Evolutionary conservation across 1,284 basidiomycete species (phyloP).

Genomic region (Coniferiporia sulphurascens): DNA sequence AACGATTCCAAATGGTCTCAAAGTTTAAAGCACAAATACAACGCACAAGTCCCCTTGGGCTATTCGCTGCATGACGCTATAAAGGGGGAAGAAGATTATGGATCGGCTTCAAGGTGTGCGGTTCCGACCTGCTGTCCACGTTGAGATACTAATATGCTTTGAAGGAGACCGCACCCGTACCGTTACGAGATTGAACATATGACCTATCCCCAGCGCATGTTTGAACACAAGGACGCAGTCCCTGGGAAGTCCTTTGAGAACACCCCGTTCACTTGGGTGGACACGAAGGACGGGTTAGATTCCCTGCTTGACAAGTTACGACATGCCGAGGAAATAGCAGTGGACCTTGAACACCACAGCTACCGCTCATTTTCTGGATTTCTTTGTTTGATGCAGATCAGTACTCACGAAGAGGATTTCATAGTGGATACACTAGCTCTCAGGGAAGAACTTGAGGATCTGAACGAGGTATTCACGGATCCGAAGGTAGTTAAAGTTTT

Average conservation of each 20-base stretch:
- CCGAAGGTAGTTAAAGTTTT: slow-evolving; percentile 86
- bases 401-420: slow-evolving; percentile 81
- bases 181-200: slow-evolving; percentile 75
- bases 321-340: slow-evolving; percentile 74
- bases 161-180: slow-evolving; percentile 62
- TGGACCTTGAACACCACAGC: slow-evolving; percentile 93
- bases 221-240: slow-evolving; percentile 44
- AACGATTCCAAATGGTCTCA: slow-evolving; percentile 54
- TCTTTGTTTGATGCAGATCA: slow-evolving; percentile 92
- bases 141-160: slow-evolving; percentile 4
- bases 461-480: slow-evolving; percentile 81
- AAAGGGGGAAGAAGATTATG: slow-evolving; percentile 28
- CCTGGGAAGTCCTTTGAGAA: slow-evolving; percentile 57
- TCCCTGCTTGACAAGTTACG: slow-evolving; percentile 66
- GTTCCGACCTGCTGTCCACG: slow-evolving; percentile 25
- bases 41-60: slow-evolving; percentile 75
- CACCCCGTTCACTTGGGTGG: slow-evolving; percentile 74
- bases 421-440: slow-evolving; percentile 80
- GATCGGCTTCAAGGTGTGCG: slow-evolving; percentile 17
- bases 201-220: slow-evolving; percentile 66
- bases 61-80: slow-evolving; percentile 42
- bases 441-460: slow-evolving; percentile 67
- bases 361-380: slow-evolving; percentile 84
- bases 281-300: slow-evolving; percentile 51
- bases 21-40: slow-evolving; percentile 65